A percentile compares a stretch with the other conserved stretches of the same genome.
Evolutionary conservation across 805 yeast species (phyloP).

Genomic region (Ogataea philodendri): DNA sequence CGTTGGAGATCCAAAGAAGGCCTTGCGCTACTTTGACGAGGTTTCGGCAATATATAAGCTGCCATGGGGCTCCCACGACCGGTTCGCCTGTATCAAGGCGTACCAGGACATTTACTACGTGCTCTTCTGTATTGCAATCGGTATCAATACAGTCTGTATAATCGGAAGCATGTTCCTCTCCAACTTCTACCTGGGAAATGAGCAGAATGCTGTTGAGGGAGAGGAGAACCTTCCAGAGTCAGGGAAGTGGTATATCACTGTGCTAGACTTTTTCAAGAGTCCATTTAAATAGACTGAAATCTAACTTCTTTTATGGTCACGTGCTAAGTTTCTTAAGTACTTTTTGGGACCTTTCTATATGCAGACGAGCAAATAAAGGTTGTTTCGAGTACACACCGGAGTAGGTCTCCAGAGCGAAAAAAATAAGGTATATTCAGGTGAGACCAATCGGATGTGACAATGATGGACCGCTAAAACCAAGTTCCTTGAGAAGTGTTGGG

Average conservation of each 20-base stretch:
- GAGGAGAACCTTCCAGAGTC: constrained; percentile 5
- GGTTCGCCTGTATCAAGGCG: constrained; percentile 36
- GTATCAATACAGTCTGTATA: constrained; percentile 32
- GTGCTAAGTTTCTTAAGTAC: too few relatives aligned
- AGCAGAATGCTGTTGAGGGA: constrained; percentile 36
- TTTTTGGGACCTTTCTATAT: too few relatives aligned
- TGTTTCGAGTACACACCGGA: too few relatives aligned
- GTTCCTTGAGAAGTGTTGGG: too few relatives aligned
- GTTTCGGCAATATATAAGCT: constrained; percentile 26
- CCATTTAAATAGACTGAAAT: too few relatives aligned
- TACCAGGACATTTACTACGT: constrained; percentile 32
- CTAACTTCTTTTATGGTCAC: too few relatives aligned
- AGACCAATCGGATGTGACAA: too few relatives aligned
- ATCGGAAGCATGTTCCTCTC: constrained; percentile 34
- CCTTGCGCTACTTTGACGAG: constrained; percentile 32
- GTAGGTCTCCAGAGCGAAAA: too few relatives aligned
- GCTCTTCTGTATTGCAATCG: constrained; percentile 32
- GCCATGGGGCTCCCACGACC: constrained; percentile 28
- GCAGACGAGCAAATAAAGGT: too few relatives aligned
- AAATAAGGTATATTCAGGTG: too few relatives aligned
- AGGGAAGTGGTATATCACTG: constrained; percentile 3
- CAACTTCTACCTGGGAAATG: constrained; percentile 36
- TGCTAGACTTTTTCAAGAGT: constrained; percentile 2
- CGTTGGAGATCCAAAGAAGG: constrained; percentile 8
- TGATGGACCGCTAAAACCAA: too few relatives aligned